Evolutionary conservation across 352 stramenopile species (phyloP).

Genomic region (Phytophthora macrochlamydospora): DNA sequence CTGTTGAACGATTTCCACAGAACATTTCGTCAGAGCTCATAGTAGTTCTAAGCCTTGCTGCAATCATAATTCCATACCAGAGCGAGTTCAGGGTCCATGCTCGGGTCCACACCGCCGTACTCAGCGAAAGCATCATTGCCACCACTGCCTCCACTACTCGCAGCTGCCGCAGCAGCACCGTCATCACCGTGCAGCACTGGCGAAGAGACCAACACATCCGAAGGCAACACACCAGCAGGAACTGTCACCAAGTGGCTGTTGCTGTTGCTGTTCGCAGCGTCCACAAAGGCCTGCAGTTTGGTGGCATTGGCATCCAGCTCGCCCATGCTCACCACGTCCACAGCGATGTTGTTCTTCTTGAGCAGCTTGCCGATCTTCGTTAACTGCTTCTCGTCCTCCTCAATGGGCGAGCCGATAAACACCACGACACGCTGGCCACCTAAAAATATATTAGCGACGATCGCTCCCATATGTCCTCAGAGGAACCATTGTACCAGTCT

Average conservation of each 20-base stretch:
- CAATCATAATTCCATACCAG: slow-evolving; percentile 73
- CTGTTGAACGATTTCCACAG: slow-evolving; percentile 27
- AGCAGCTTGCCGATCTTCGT: slow-evolving; percentile 97
- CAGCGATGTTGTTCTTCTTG: slow-evolving; percentile 99
- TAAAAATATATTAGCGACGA: slow-evolving; percentile 10
- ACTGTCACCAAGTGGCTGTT: slow-evolving; percentile 97
- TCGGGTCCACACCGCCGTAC: slow-evolving; percentile 97
- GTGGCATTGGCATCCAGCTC: slow-evolving; percentile 92
- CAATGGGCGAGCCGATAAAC: slow-evolving; percentile 96
- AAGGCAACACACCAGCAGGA: slow-evolving; percentile 95
- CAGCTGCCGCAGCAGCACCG: slow-evolving; percentile 48
- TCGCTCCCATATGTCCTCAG: neutral
- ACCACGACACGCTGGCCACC: slow-evolving; percentile 92
- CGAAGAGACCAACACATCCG: slow-evolving; percentile 96
- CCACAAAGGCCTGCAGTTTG: slow-evolving; percentile 91
- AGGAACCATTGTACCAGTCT: slow-evolving; percentile 83
- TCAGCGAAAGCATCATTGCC: slow-evolving; percentile 88
- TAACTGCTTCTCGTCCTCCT: slow-evolving; percentile 89
- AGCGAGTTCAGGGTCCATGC: slow-evolving; percentile 98
- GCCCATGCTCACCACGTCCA: slow-evolving; percentile 98
- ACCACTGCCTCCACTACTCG: slow-evolving; percentile 30
- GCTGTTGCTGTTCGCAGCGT: slow-evolving; percentile 94
- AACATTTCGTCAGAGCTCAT: slow-evolving; percentile 12
- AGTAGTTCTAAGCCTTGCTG: neutral
- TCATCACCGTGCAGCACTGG: slow-evolving; percentile 94